Evolutionary conservation across 257 asterid genomes (phyloP).

Genomic region (Solanum arcanum): DNA sequence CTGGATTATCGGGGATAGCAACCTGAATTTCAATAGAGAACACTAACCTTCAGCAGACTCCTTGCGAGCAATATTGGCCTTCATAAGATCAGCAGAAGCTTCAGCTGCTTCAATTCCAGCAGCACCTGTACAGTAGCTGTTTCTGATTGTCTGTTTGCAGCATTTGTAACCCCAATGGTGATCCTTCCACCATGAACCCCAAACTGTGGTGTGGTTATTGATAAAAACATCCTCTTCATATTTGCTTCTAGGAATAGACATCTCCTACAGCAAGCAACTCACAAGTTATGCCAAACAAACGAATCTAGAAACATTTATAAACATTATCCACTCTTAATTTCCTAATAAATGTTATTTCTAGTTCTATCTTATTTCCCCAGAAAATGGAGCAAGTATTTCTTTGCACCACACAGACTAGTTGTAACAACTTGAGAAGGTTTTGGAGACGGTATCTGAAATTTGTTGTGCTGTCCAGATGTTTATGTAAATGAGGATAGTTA

Average conservation of each 20-base stretch:
- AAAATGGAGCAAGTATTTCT: background rate
- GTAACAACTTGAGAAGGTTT: background rate
- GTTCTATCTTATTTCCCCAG: background rate
- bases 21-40: background rate
- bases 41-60: constrained; percentile 69
- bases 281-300: background rate
- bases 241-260: constrained; percentile 70
- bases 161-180: constrained; percentile 96
- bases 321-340: background rate
- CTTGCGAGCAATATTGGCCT: constrained; percentile 82
- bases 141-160: constrained; percentile 75
- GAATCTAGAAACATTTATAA: background rate
- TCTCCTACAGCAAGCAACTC: constrained; percentile 41
- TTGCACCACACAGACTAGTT: background rate
- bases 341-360: background rate
- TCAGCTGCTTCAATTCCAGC: constrained; percentile 99
- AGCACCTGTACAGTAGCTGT: constrained; percentile 86
- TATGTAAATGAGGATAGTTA: background rate
- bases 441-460: background rate
- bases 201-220: constrained; percentile 72
- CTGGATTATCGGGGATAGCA: background rate
- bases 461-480: background rate
- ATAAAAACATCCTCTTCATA: constrained; percentile 74
- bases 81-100: constrained; percentile 83
- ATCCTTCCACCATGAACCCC: constrained; percentile 99